Evolutionary conservation across 2,329 filamentous ascomycete species (phyloP), one percentile per base, ranked within the genome.

Genomic region (Fusarium buharicum): DNA sequence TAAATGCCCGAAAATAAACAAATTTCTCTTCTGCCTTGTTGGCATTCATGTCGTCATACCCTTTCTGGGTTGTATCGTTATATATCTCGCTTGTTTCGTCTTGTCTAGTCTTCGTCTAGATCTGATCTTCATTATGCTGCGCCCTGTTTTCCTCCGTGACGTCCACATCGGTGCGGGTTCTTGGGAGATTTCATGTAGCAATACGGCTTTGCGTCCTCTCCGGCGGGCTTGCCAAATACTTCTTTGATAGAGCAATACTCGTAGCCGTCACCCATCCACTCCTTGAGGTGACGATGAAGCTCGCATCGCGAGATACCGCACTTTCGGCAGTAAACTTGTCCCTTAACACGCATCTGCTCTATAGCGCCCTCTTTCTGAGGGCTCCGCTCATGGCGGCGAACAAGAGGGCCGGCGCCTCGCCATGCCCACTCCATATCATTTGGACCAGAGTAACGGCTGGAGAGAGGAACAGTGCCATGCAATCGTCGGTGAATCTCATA

Each of bases 351-450:
- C 65, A 86, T 75, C 70, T 75, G 75, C 7, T 81, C 78, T 31
- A 84, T 77, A 24, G 74, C 72, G 20, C 54, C 67, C 28, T 62
- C 60, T 43, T 58, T 54, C 24, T 59, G 44, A 6, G 50, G 22
- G 10, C 28, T 47, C n/a, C 50, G 59, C 49, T 71, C 52, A 55
- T 70, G 41, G 44, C 70, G 60, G 54, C 72, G 71, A 41, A 80
- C 66, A 36, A 82, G 76, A 12, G 77, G 77, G 1, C 81, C 80
- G 4, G 84, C 83, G 46, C 83, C 76, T 60, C 85, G 82, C 85
- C 86, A 89, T 39, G 85, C 85, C 80, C 84, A 86, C 70, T 89
- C 86, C 70, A 86, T 79, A 62, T 85, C 81, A 73, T 88, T 88
- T 50, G 86, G 86, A 1, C 86, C 86, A 7, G 78, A 72, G 40